Percentiles rank a stretch among this genome's conserved stretches.
phyloP scores from a whole-genome alignment of 2,329 filamentous ascomycete genomes.

The Aspergillus fijiensis region DNA sequence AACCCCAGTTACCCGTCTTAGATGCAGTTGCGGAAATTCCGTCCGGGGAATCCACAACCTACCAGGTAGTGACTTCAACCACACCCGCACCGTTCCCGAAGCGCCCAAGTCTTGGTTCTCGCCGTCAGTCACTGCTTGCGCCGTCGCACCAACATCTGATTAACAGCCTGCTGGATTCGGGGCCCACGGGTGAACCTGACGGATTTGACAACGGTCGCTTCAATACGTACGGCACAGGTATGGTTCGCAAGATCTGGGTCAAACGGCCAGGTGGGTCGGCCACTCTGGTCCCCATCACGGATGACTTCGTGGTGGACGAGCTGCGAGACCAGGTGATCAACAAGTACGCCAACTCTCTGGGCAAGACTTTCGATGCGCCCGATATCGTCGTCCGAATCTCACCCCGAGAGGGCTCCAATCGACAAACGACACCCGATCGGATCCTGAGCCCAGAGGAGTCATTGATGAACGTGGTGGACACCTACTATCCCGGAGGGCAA shows the following conservation, averaged over 20 bases:
- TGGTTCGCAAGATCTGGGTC: conserved; percentile 83
- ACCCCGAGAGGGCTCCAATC: conserved; percentile 59
- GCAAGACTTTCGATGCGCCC: conserved; percentile 83
- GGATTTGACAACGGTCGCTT: conserved; percentile 22
- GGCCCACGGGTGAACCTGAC: conserved; percentile 21
- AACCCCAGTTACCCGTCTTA: conserved; percentile 27
- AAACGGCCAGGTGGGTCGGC: conserved; percentile 81
- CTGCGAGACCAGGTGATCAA: conserved; percentile 86
- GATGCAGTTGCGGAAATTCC: conserved; percentile 30
- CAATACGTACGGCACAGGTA: conserved; percentile 28
- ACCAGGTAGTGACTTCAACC: conserved; percentile 9
- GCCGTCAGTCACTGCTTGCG: conserved; percentile 44
- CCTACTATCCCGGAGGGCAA: conserved; percentile 83
- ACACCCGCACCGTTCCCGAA: conserved; percentile 23
- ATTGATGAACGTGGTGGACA: conserved; percentile 73
- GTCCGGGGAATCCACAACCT: conserved; percentile 12
- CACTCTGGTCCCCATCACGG: conserved; percentile 78
- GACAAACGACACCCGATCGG: conserved; percentile 58
- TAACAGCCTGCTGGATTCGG: conserved; percentile 34
- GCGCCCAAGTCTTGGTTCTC: conserved; percentile 36
- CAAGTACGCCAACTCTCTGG: conserved; percentile 92
- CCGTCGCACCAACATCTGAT: conserved; percentile 41
- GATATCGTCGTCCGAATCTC: conserved; percentile 79
- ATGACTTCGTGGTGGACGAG: conserved; percentile 92
- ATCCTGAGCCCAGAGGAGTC: conserved; percentile 81